Conservation (phyloP, 768 basidiomycete genomes). For the Agaricus blazei region DNA sequence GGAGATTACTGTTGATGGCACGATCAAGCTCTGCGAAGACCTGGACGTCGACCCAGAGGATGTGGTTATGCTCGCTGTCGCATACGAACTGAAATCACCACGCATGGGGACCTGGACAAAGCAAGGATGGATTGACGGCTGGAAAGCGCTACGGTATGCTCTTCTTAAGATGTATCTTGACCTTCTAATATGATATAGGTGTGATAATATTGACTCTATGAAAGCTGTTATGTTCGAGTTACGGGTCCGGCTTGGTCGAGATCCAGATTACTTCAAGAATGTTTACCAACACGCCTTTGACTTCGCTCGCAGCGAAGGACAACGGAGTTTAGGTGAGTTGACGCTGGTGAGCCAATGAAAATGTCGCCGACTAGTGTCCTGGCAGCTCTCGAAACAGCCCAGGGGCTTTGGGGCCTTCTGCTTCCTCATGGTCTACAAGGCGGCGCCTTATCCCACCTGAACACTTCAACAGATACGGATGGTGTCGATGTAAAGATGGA, state of each 20-base stretch:
- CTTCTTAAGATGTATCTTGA: neutral
- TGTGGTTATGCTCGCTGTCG: constrained; percentile 76
- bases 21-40: constrained; percentile 71
- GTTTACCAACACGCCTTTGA: constrained; percentile 82
- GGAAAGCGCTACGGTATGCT: constrained; percentile 67
- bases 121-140: constrained; percentile 75
- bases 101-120: constrained; percentile 66
- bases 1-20: constrained; percentile 74
- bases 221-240: constrained; percentile 47
- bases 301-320: constrained; percentile 70
- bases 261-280: constrained; percentile 64
- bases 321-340: constrained; percentile 68
- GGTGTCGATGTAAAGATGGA: constrained; percentile 43
- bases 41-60: constrained; percentile 71
- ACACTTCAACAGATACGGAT: constrained; percentile 25
- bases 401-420: constrained; percentile 75
- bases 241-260: constrained; percentile 53
- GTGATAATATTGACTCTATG: constrained; percentile 64
- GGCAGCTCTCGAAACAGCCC: constrained; percentile 63
- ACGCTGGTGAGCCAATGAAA: neutral
- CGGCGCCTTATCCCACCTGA: constrained; percentile 51
- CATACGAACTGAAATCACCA: constrained; percentile 76
- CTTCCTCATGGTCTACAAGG: constrained; percentile 66
- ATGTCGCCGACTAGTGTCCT: neutral
- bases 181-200: constrained; percentile 30